A percentile compares a stretch with the other conserved stretches of the same genome.
Conservation (phyloP, 2,329 filamentous ascomycete genomes). For the Beauveria australis region DNA sequence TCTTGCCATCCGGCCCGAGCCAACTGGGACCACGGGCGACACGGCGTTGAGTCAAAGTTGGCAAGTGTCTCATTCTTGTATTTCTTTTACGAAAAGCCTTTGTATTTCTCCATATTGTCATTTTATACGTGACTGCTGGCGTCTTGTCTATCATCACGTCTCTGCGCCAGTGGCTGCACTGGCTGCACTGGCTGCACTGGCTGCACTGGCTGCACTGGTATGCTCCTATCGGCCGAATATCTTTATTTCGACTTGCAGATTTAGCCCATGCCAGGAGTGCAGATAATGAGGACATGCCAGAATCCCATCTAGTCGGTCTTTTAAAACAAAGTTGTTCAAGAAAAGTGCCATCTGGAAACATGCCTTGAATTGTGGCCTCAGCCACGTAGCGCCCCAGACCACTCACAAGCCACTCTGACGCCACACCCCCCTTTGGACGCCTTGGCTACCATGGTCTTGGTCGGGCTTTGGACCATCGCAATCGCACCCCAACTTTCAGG, state of each 20-base stretch:
- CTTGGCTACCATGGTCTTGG: not conserved
- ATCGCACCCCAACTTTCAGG: conserved; percentile 5
- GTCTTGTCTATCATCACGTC: not conserved
- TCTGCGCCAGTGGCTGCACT: not conserved
- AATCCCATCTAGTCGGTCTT: too few relatives aligned
- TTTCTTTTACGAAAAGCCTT: too few relatives aligned
- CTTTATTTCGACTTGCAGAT: too few relatives aligned
- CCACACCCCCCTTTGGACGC: not conserved
- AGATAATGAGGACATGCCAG: too few relatives aligned
- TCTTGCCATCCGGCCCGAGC: not conserved
- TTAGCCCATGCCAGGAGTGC: too few relatives aligned
- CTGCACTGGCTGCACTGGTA: too few relatives aligned
- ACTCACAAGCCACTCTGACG: conserved; percentile 6
- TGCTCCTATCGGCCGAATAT: too few relatives aligned
- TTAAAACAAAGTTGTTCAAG: too few relatives aligned
- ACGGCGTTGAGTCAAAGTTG: too few relatives aligned
- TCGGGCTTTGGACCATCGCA: not conserved
- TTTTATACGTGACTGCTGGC: not conserved
- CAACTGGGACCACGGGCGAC: not conserved
- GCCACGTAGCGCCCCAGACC: not conserved
- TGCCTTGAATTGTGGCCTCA: not conserved
- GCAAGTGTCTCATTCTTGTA: too few relatives aligned
- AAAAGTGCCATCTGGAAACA: too few relatives aligned
- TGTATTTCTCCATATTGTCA: not conserved
- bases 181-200: too few relatives aligned